Conservation (phyloP, 2,329 filamentous ascomycete species). For the Coniochaeta prunicola region DNA sequence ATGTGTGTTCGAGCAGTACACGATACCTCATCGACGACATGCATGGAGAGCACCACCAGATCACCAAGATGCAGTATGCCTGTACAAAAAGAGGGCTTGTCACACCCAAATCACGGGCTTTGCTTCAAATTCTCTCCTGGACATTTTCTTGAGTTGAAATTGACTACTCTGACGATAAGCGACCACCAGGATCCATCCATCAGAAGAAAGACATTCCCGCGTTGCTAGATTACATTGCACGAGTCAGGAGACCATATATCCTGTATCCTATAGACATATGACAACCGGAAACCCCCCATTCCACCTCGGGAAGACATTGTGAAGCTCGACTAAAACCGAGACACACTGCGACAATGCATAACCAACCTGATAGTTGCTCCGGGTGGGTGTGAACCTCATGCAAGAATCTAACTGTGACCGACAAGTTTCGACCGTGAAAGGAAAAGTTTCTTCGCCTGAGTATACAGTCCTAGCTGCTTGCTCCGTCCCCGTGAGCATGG, state of each 20-base stretch:
- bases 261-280: neutral
- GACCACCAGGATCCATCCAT: neutral
- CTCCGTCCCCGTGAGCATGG: neutral
- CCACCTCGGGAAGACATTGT: neutral
- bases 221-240: neutral
- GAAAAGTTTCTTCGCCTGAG: neutral
- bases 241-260: neutral
- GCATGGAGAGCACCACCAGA: too few species aligned
- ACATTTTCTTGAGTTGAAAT: neutral
- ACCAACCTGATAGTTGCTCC: constrained; percentile 1
- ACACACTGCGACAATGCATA: neutral
- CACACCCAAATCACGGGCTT: neutral
- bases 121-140: neutral
- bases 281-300: neutral
- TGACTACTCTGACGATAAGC: neutral
- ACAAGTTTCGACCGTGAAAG: neutral
- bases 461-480: neutral
- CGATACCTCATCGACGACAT: too few species aligned
- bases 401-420: neutral
- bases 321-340: neutral
- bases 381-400: constrained; percentile 2
- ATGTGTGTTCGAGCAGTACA: too few species aligned
- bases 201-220: neutral
- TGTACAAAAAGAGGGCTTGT: neutral
- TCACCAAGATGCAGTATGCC: neutral